Evolutionary conservation across 2,329 filamentous ascomycete genomes (phyloP), one percentile per base, ranked within the genome.

Genomic region (Trichoderma sp.): DNA sequence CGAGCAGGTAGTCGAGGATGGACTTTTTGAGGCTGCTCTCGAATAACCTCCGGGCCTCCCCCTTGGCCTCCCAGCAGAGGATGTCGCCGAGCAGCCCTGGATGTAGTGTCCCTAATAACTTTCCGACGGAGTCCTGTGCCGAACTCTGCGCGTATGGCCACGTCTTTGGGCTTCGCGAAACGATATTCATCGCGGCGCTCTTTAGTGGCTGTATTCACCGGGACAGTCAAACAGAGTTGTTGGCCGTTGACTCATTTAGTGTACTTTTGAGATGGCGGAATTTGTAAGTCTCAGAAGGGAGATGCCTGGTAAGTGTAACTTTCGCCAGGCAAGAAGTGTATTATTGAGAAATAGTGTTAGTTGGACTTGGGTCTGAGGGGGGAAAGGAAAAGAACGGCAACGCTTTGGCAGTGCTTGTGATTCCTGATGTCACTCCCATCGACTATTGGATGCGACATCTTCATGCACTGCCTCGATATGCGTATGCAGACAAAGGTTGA

Each of bases 11-110:
- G 14, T 61, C 11, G 18, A 47, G 56, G 3, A 69, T 61, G 18
- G 36, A 18, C 0, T 51, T 51, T 61, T 69, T 69, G 7, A 69
- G 36, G 39, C 24, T 26, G n/a, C 28, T 24, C 39, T 69, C 36
- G 43, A 61, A 69, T 14, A 61, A 15, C 18, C 56, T 30, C 11
- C 26, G 56, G 4, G 18, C 56, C 43, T 61, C 53, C 14, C 53
- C 66, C 24, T 61, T 24, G 24, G 66, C 26, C n/a, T 69, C 56
- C 66, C 57, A 69, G n/a, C 56, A 61, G 14, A 69, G 43, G n/a
- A 51, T 51, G 43, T 51, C 43, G n/a, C 43, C n/a, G 4, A 51
- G 43, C 43, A 51, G 43, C 43, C 43, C 43, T 51, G 43, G 43
- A 8, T 51, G 43, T 21, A 51, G 9, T 21, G 43, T 51, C 9